Conservation (phyloP, 1,284 basidiomycete species). For the Tylopilus orsonianus region DNA sequence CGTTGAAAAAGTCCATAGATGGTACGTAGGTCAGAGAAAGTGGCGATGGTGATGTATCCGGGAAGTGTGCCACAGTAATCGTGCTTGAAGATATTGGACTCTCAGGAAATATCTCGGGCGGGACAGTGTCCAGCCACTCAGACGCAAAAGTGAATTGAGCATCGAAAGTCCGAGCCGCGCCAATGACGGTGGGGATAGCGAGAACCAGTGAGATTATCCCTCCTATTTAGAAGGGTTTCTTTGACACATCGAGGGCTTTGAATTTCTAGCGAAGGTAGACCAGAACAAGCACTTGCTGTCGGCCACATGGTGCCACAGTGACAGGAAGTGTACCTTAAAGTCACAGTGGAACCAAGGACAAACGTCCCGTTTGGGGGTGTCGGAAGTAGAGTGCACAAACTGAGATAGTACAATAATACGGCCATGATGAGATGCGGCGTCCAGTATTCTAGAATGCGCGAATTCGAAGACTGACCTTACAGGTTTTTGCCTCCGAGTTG, state of each 20-base stretch:
- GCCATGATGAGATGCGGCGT: too few species aligned
- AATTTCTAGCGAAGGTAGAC: constrained; percentile 6
- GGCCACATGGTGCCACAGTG: constrained; percentile 18
- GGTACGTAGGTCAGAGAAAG: not conserved
- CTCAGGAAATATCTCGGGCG: constrained; percentile 3
- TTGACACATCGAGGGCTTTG: constrained; percentile 5
- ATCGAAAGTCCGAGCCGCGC: constrained; percentile 10
- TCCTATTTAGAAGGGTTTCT: constrained; percentile 7
- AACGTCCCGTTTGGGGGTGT: too few species aligned
- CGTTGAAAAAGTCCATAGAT: constrained; percentile 7
- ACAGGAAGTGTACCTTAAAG: not conserved
- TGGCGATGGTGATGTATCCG: not conserved
- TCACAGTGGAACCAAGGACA: too few species aligned
- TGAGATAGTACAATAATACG: too few species aligned
- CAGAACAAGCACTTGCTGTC: constrained; percentile 11
- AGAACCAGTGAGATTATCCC: constrained; percentile 4
- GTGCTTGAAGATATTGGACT: not conserved
- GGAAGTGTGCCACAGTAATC: not conserved
- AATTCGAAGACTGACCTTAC: too few species aligned
- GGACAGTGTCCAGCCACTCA: not conserved
- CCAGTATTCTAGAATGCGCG: too few species aligned
- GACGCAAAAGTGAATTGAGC: constrained; percentile 8
- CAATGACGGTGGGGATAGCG: constrained; percentile 7
- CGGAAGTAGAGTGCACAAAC: too few species aligned
- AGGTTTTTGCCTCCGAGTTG: too few species aligned